Evolutionary conservation across 2,329 filamentous ascomycete species (phyloP).

Genomic region (Aureobasidium lini): DNA sequence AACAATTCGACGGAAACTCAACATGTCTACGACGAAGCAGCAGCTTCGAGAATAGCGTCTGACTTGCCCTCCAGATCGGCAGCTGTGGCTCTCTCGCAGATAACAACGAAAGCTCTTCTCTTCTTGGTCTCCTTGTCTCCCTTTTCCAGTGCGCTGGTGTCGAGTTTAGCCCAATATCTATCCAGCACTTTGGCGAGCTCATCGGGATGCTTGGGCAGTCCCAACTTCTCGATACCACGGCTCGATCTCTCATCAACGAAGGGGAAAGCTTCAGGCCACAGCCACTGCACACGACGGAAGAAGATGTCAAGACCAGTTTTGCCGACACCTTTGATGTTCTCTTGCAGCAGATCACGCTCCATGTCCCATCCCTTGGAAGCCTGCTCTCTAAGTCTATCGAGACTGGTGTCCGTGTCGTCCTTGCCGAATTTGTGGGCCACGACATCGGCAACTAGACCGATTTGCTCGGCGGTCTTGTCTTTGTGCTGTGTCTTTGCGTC

Average conservation of each 20-base stretch:
- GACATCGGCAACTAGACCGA: slow-evolving; percentile 28
- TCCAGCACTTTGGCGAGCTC: slow-evolving; percentile 29
- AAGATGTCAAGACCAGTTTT: slow-evolving; percentile 37
- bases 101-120: slow-evolving; percentile 32
- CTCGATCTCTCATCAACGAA: slow-evolving; percentile 33
- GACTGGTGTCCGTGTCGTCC: slow-evolving; percentile 24
- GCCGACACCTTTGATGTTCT: slow-evolving; percentile 35
- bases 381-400: slow-evolving; percentile 28
- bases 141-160: slow-evolving; percentile 20
- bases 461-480: slow-evolving; percentile 38
- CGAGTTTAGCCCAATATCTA: slow-evolving; percentile 29
- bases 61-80: slow-evolving; percentile 33
- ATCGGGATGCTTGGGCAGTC: slow-evolving; percentile 29
- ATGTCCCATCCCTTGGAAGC: slow-evolving; percentile 23
- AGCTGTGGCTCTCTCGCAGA: slow-evolving; percentile 32
- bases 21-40: slow-evolving; percentile 13
- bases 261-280: slow-evolving; percentile 33
- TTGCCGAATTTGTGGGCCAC: slow-evolving; percentile 27
- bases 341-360: slow-evolving; percentile 27
- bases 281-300: slow-evolving; percentile 34
- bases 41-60: slow-evolving; percentile 23
- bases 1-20: not conserved
- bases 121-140: slow-evolving; percentile 29
- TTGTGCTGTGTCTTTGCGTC: slow-evolving; percentile 40
- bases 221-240: slow-evolving; percentile 29